A percentile compares a stretch with the other conserved stretches of the same genome.
phyloP scores from a whole-genome alignment of 148 eudicot species.

The Rhododendron griersonianum region DNA sequence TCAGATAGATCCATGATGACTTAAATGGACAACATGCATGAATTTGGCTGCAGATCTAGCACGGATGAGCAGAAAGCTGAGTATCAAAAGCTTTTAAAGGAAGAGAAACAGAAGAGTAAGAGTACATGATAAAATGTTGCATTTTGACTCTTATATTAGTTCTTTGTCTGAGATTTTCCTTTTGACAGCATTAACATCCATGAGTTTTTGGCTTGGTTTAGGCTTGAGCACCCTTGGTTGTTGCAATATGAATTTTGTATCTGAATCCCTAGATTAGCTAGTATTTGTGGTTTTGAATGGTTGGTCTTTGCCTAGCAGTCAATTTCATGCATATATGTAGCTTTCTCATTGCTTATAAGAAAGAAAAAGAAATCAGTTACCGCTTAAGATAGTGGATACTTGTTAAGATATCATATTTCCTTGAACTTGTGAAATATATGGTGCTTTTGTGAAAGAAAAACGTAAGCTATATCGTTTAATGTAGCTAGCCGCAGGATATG shows the following conservation, averaged over 20 bases:
- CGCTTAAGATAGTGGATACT: background rate
- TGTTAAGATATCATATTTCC: background rate
- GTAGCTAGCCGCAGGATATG: background rate
- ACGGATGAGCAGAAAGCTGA: constrained; percentile 44
- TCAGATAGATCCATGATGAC: background rate
- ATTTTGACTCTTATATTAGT: background rate
- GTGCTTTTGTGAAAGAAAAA: background rate
- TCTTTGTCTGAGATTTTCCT: background rate
- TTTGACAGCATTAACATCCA: background rate
- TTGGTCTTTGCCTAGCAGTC: background rate
- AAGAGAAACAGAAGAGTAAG: constrained; percentile 77
- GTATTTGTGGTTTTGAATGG: background rate
- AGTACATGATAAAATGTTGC: background rate
- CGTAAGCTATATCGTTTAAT: background rate
- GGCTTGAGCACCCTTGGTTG: background rate
- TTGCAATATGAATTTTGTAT: background rate
- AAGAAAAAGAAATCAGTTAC: background rate
- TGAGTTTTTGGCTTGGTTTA: background rate
- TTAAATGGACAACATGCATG: background rate
- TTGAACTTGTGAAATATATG: background rate
- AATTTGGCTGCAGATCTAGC: constrained; percentile 42
- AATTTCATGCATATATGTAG: background rate
- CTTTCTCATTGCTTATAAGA: background rate
- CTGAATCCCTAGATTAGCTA: background rate
- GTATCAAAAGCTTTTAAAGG: constrained; percentile 40